These are phyloP conservation scores for Cryptosporidium meleagridis DNA, from an alignment of 169 alveolate species.

Conservation along the genomic window DNA sequence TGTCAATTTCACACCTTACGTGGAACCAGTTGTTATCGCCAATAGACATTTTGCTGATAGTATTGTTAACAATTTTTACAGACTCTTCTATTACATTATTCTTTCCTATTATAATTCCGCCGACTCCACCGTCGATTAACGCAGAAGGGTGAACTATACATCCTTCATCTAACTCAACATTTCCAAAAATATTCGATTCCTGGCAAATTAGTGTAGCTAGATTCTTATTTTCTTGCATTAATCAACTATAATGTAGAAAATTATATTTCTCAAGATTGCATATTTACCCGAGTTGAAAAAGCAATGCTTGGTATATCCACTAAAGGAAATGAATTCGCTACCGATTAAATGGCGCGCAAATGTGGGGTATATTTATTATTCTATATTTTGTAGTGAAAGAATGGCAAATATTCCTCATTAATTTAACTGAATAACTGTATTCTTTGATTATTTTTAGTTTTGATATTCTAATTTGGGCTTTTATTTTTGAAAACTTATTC, in stretches of 20 bases:
- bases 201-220: slow-evolving; percentile 18
- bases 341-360: neutral
- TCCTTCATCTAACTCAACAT: slow-evolving; percentile 53
- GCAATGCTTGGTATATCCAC: too few species aligned
- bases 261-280: neutral
- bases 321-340: neutral
- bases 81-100: slow-evolving; percentile 45
- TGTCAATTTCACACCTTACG: slow-evolving; percentile 14
- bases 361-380: neutral
- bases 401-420: too few species aligned
- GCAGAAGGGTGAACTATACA: slow-evolving; percentile 66
- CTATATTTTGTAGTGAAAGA: neutral
- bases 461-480: neutral
- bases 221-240: neutral
- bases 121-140: slow-evolving; percentile 49
- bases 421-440: neutral
- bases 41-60: neutral
- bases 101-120: slow-evolving; percentile 40
- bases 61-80: slow-evolving; percentile 31
- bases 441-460: neutral
- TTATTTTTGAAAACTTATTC: neutral
- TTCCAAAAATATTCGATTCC: slow-evolving; percentile 37
- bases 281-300: neutral
- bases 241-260: neutral
- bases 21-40: slow-evolving; percentile 67